Base-by-base conservation (phyloP, 2,329 filamentous ascomycete genomes). In the Ilyonectria sp. region DNA sequence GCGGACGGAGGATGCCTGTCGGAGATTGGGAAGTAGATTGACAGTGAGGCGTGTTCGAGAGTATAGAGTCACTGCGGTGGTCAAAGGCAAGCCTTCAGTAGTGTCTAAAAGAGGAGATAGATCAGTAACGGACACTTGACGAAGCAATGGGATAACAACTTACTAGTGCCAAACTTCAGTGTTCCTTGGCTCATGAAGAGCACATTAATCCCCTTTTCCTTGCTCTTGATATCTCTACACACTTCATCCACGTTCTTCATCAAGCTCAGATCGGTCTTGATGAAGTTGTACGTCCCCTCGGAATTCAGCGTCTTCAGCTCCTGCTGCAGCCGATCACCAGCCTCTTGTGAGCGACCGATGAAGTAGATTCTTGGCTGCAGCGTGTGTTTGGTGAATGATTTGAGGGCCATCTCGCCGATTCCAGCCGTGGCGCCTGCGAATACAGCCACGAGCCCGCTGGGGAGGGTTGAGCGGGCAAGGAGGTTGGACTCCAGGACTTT, bases 21-120 rank as follows among this genome's bases (percentile, higher is more conserved):
- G 79, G 2, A 92, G 81, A 0, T 86, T 81, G 0, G 90, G 89
- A 9, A 91, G 84, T 1, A 92, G 83, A 60, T 90, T 89, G 50
- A 82, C 64, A 13, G 86, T 82, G 72, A 91, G 87, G 44, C 87
- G 87, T 69, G 86, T 83, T 21, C 89, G 89, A 5, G 86, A 82
- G 78, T 91, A 91, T 78, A 86, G 87, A 21, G 82, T 81, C 17
- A 91, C 81, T 8, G 85, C 82, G 26, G 84, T 82, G 35, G 85
- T 82, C 31, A 83, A 80, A 58, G 88, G 83, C 2, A 92, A 80
- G 2, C 87, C 87, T 77, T 92, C 90, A 0, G 79, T 58, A 0
- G 88, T 90, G 67, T 90, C 89, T 87, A 6, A 3, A 59, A 7
- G 50, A 5, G 37, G 19, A 59, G 19, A 44, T 6, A 43, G 10